Percentiles rank a stretch among this genome's conserved stretches.
These are phyloP conservation scores for Leccinum glutinopallens DNA, from an alignment of 1,284 basidiomycete species.

Conservation along the genomic window DNA sequence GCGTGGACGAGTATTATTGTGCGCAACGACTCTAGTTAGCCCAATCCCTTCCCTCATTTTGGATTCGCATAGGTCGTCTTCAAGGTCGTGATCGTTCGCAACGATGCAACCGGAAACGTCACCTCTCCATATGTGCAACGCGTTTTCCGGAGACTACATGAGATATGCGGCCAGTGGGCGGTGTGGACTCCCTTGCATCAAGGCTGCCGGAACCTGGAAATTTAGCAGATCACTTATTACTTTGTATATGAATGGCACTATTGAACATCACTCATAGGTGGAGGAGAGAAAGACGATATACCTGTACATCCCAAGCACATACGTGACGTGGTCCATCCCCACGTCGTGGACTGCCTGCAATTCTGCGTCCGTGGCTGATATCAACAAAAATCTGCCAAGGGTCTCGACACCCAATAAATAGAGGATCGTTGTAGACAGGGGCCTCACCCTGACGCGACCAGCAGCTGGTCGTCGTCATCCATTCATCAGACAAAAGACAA, in stretches of 20 bases:
- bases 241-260: background rate
- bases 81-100: slow-evolving; percentile 93
- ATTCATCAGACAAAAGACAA: background rate
- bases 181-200: too few relatives aligned
- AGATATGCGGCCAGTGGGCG: too few relatives aligned
- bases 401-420: background rate
- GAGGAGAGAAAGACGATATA: slow-evolving; percentile 4
- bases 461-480: slow-evolving; percentile 47
- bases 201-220: too few relatives aligned
- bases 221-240: too few relatives aligned
- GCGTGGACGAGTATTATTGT: slow-evolving; percentile 88
- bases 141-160: slow-evolving; percentile 64
- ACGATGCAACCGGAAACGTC: slow-evolving; percentile 89
- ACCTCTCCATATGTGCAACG: slow-evolving; percentile 63
- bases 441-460: slow-evolving; percentile 61
- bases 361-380: slow-evolving; percentile 92
- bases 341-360: slow-evolving; percentile 65
- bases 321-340: slow-evolving; percentile 89
- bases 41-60: slow-evolving; percentile 6
- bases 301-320: slow-evolving; percentile 84
- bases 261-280: slow-evolving; percentile 3
- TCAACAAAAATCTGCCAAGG: slow-evolving; percentile 66
- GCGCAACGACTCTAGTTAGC: slow-evolving; percentile 35
- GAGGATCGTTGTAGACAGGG: background rate
- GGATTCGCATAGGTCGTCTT: slow-evolving; percentile 77